Base-by-base conservation (phyloP, 2,329 filamentous ascomycete species). In the Chrysoporthe deuterocubensis region DNA sequence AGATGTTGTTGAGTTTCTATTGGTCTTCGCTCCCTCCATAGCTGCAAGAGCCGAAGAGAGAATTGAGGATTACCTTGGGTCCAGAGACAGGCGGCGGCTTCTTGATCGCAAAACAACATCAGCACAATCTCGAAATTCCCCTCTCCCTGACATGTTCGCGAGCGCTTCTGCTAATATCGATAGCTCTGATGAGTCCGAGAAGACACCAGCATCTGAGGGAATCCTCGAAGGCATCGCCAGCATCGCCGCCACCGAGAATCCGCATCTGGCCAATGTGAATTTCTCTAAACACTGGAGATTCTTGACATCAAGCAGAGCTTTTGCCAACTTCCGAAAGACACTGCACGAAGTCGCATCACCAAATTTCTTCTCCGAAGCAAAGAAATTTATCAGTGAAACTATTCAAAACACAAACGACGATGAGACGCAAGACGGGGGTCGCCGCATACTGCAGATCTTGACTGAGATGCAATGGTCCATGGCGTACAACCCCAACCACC, bases 401-500 rank as follows among this genome's bases (percentile, higher is more conserved):
- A 50, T 26, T 9, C n/a, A 21, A 3, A 50, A n/a, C n/a, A 50
- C 2, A 1, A 26, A 8, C n/a, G 21, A 26, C 8, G 48, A 50
- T n/a, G 48, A 26, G 48, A 14, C 48, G n/a, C n/a, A 6, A 9
- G 48, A n/a, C 21, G 48, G 26, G 4, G 48, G 48, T 8, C n/a
- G 48, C 7, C n/a, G 48, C 18, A 50, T 50, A n/a, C 48, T 50
- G n/a, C 48, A 50, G 48, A 50, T 50, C 48, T 9, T 50, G n/a
- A 50, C n/a, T n/a, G 48, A 50, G n/a, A 50, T 50, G 48, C 48
- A 50, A 11, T 50, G 48, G 48, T 50, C 48, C 48, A 50, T 50
- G 48, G n/a, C 3, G n/a, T 50, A 50, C 9, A 50, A 50, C 18
- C 48, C 48, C 1, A 50, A 50, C 48, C 21, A 21, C 9, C 21